Evolutionary conservation across 768 basidiomycete genomes (phyloP), one percentile per base, ranked within the genome.

Genomic region (Infundibulicybe gibba): DNA sequence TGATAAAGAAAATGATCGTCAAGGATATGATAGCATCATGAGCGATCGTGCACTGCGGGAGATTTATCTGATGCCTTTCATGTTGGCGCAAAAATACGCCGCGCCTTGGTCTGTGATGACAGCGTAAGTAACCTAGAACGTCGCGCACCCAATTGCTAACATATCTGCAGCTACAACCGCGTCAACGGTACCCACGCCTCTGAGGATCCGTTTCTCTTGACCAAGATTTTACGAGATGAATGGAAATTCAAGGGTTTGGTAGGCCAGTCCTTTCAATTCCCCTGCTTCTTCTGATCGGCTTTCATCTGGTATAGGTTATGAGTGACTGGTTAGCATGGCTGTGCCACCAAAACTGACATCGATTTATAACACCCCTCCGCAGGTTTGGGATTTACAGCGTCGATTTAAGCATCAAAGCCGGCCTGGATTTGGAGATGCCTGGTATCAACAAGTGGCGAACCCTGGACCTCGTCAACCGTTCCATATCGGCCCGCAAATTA

Each of bases 361-460:
- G 44, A 16, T 45, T n/a, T n/a, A 43, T 19, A 13, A 31, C 6
- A 32, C 16, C 16, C 11, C 14, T 30, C 14, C 11, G 9, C 37
- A 59, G 81, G 84, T 86, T 85, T 48, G 89, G 89, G 1, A 65
- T 76, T 2, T 90, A 90, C 66, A 77, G 80, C 44, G 68, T 87
- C 30, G 80, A 81, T 51, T 68, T 73, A 17, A 65, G 71, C 19
- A 67, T 87, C 50, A 90, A 89, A 49, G 85, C 87, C n/a, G 87
- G 87, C 2, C 68, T 90, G 17, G 85, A 90, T 57, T 75, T 91
- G 32, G 87, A 89, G 60, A 89, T 88, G 85, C 87, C 86, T 0
- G 87, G 88, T 2, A 66, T 67, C 12, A 83, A 83, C 63, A 87
- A 88, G 52, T 88, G 86, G 87, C 75, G 87, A 6, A 79, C 77